Conservation (phyloP, 768 basidiomycete genomes). For the Dioszegia hungarica region DNA sequence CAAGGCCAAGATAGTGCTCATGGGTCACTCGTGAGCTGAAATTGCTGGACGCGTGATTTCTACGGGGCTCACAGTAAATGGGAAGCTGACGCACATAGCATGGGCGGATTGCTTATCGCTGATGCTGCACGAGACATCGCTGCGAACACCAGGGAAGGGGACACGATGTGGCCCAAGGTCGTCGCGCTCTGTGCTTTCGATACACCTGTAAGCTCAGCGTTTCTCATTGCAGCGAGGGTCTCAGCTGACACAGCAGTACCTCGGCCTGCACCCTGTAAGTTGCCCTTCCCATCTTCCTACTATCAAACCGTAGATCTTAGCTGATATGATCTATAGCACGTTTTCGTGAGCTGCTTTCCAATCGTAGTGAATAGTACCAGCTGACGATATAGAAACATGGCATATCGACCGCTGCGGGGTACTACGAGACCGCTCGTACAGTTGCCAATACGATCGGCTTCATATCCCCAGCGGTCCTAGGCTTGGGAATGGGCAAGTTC, state of each 20-base stretch:
- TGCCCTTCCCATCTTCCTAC: not conserved
- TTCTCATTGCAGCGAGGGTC: not conserved
- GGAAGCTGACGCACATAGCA: constrained; percentile 55
- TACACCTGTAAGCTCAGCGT: constrained; percentile 64
- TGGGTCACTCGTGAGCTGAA: constrained; percentile 64
- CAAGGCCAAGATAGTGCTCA: constrained; percentile 70
- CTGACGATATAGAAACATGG: constrained; percentile 58
- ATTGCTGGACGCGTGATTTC: no score
- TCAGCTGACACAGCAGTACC: constrained; percentile 58
- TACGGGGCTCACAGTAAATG: no score
- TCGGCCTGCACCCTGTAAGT: constrained; percentile 69
- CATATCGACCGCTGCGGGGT: constrained; percentile 67
- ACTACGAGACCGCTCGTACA: constrained; percentile 62
- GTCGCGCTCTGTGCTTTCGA: constrained; percentile 73
- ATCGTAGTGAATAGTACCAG: not conserved
- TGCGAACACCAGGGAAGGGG: constrained; percentile 60
- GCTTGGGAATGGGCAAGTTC: constrained; percentile 37
- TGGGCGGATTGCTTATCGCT: constrained; percentile 86
- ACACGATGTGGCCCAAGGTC: constrained; percentile 81
- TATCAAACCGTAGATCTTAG: not conserved
- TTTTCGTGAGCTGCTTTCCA: constrained; percentile 24
- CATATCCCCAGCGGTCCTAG: constrained; percentile 54
- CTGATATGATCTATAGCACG: constrained; percentile 17
- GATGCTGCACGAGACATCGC: constrained; percentile 74
- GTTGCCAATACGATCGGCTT: constrained; percentile 58